Conservation (phyloP, 2,329 filamentous ascomycete genomes). For the Tolypocladium capitatum region DNA sequence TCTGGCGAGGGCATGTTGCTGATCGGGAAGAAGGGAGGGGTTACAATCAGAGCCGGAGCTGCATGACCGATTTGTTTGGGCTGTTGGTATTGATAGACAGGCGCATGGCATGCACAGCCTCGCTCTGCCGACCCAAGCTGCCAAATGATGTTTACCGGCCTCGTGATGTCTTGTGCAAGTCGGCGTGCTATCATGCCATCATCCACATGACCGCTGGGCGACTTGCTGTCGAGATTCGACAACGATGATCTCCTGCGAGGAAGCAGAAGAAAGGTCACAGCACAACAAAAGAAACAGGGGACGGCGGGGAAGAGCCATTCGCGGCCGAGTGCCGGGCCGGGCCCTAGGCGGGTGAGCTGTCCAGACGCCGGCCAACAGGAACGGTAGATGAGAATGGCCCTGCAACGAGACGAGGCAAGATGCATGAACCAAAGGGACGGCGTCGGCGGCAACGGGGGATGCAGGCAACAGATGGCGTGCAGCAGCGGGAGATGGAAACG, state of each 20-base stretch:
- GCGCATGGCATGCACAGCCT: background rate
- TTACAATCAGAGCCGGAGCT: background rate
- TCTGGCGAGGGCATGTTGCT: too few species aligned
- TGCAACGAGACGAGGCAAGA: background rate
- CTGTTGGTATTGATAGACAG: background rate
- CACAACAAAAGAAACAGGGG: too few species aligned
- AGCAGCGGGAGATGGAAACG: background rate
- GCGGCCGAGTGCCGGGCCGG: background rate
- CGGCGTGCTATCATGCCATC: background rate
- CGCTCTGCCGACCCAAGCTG: background rate
- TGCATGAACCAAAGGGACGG: background rate
- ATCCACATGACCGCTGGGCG: too few species aligned
- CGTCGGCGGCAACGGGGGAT: background rate
- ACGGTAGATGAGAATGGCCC: background rate
- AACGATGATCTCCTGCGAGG: background rate
- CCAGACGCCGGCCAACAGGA: background rate
- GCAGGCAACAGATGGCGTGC: background rate
- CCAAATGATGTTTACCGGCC: background rate
- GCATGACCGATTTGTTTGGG: background rate
- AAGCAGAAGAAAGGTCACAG: background rate
- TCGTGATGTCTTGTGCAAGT: background rate
- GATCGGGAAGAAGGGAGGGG: too few species aligned
- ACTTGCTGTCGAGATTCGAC: background rate
- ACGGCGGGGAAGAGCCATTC: background rate
- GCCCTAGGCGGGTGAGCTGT: too few species aligned